phyloP scores from a whole-genome alignment of 2,329 filamentous ascomycete species.

The Claviceps humidiphila region DNA sequence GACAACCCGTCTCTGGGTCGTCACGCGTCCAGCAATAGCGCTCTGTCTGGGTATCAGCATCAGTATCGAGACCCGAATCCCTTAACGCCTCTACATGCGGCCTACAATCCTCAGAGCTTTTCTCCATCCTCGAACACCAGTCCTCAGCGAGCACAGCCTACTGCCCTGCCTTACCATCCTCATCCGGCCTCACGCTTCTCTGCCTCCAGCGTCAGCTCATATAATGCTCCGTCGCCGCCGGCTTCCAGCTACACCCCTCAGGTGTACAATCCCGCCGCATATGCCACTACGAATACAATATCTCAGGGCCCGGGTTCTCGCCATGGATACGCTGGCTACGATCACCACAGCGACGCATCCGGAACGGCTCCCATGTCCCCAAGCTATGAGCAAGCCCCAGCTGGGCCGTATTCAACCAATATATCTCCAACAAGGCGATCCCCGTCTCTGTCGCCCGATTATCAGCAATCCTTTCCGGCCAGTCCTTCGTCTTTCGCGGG shows the following conservation, averaged over 20 bases:
- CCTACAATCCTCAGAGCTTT: slow-evolving; percentile 63
- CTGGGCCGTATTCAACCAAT: slow-evolving; percentile 19
- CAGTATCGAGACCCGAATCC: slow-evolving; percentile 34
- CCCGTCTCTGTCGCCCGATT: slow-evolving; percentile 20
- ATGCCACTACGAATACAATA: slow-evolving; percentile 29
- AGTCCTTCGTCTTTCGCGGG: slow-evolving; percentile 19
- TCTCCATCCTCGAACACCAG: slow-evolving; percentile 16
- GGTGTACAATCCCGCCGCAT: slow-evolving; percentile 47
- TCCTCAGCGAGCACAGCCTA: slow-evolving; percentile 35
- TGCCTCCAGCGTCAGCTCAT: slow-evolving; percentile 20
- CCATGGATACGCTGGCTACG: slow-evolving; percentile 29
- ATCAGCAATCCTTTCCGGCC: slow-evolving; percentile 26
- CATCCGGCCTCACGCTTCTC: slow-evolving; percentile 26
- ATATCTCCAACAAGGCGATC: slow-evolving; percentile 12
- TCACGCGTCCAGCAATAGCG: slow-evolving; percentile 30
- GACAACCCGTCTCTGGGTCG: slow-evolving; percentile 13
- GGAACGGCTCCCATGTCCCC: slow-evolving; percentile 21
- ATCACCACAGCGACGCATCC: slow-evolving; percentile 29
- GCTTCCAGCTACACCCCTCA: slow-evolving; percentile 34
- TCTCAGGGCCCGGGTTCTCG: slow-evolving; percentile 40
- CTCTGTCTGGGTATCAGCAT: slow-evolving; percentile 39
- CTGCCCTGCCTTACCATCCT: slow-evolving; percentile 36
- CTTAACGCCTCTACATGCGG: slow-evolving; percentile 28
- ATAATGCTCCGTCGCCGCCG: slow-evolving; percentile 21
- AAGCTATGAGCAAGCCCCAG: slow-evolving; percentile 24